Base-by-base conservation (phyloP, 768 basidiomycete genomes). In the Mycena alexandri region DNA sequence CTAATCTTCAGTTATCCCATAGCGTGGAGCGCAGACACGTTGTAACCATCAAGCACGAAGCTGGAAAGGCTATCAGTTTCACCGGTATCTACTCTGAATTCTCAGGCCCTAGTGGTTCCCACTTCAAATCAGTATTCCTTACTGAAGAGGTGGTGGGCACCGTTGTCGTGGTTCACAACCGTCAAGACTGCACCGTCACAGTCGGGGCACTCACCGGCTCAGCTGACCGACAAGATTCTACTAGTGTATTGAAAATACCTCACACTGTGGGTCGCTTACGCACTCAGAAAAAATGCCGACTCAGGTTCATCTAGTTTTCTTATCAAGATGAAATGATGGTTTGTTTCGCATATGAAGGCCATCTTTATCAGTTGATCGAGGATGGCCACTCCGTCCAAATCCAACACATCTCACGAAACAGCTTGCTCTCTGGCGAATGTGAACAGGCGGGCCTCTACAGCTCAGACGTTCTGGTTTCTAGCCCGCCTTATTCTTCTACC, bases 311-410 rank as follows among this genome's bases (percentile, higher is more conserved):
- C 16, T 34, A 66, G 69, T 21, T 63, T n/a, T 25, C 36, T 25
- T 14, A 24, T 16, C 11, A 34, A 0, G 29, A 17, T 7, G 43
- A 63, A 19, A 43, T 67, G n/a, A 63, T 42, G 2, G 48, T 57
- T 3, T 55, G 38, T 36, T 61, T 69, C n/a, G 10, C 60, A 3
- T 69, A 61, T 38, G 8, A 58, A 19, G 65, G 61, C 9, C 69
- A 70, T 56, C 61, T 70, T 1, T 70, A 60, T 47, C 60, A 55
- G 34, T 11, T 67, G 2, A 14, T 70, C 16, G 69, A 70, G 24
- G 51, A 70, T 24, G 65, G 61, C 5, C 17, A n/a, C 2, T 54
- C 60, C 1, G 52, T 66, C 33, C 65, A 59, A 38, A 70, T 67
- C 21, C 69, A 70, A 17, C 69, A 70, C 51, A 50, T 70, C 21